phyloP scores from a whole-genome alignment of 768 basidiomycete genomes.

The Leccinum arenicola region DNA sequence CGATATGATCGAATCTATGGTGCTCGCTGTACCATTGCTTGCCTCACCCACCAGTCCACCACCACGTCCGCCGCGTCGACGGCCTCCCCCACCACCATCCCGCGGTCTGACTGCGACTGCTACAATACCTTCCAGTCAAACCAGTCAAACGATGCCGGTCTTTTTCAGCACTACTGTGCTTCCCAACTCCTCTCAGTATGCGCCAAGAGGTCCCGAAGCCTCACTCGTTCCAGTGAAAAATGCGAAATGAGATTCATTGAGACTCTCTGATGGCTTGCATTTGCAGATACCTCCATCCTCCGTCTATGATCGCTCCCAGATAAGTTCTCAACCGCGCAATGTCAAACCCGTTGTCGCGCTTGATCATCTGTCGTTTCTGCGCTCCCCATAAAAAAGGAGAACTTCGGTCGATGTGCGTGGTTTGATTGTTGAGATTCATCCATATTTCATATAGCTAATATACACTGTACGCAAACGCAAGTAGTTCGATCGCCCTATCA shows the following conservation, averaged over 20 bases:
- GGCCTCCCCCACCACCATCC: conserved; percentile 19
- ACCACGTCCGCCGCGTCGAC: conserved; percentile 13
- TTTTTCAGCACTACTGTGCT: background rate
- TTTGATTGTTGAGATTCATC: background rate
- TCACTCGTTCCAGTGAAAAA: conserved; percentile 3
- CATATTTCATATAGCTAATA: conserved; percentile 5
- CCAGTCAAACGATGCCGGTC: background rate
- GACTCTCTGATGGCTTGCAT: background rate
- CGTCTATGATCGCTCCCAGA: background rate
- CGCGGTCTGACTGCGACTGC: background rate
- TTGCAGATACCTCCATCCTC: background rate
- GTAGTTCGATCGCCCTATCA: background rate
- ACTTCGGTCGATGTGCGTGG: conserved; percentile 6
- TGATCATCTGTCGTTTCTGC: background rate
- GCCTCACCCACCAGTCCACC: conserved; percentile 7
- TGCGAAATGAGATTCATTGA: background rate
- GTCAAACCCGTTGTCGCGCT: background rate
- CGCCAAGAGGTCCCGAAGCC: conserved; percentile 19
- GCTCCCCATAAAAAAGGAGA: background rate
- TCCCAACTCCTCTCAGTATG: conserved; percentile 27
- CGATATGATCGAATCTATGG: conserved; percentile 17
- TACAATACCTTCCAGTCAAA: background rate
- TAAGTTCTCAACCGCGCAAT: background rate
- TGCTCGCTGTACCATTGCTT: background rate
- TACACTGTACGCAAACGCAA: background rate